These are phyloP conservation scores for Yamadazyma aaseri DNA, from an alignment of 1,139 yeast genomes.

Conservation along the genomic window DNA sequence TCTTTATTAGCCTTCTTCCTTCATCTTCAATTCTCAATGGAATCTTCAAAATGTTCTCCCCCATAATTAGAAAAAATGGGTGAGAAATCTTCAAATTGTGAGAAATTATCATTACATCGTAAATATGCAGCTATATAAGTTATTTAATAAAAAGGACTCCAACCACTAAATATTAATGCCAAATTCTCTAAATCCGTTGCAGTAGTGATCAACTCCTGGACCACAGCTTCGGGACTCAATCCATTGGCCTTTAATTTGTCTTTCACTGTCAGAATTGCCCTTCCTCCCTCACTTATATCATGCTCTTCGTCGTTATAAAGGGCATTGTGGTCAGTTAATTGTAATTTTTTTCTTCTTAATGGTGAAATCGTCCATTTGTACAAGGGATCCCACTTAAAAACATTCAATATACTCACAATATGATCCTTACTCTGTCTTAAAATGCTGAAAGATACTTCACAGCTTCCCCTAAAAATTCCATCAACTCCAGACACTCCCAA, in stretches of 20 bases:
- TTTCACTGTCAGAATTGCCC: constrained; percentile 72
- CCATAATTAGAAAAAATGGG: constrained; percentile 3
- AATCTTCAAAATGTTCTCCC: constrained; percentile 15
- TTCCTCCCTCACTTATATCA: constrained; percentile 73
- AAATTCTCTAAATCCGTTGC: constrained; percentile 70
- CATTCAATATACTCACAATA: constrained; percentile 80
- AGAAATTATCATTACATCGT: constrained; percentile 1
- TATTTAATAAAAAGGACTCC: constrained; percentile 59
- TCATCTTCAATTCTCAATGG: constrained; percentile 24
- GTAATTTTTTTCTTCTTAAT: constrained; percentile 55
- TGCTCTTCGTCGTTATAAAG: constrained; percentile 27
- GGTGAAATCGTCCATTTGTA: constrained; percentile 89
- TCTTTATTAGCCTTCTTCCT: constrained; percentile 17
- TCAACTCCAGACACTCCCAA: constrained; percentile 81
- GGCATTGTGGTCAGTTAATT: constrained; percentile 31
- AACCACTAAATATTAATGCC: constrained; percentile 78
- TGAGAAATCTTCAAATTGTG: no score
- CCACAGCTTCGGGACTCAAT: constrained; percentile 79
- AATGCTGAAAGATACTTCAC: constrained; percentile 73
- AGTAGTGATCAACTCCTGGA: constrained; percentile 74
- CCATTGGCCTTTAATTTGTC: constrained; percentile 67
- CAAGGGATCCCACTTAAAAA: constrained; percentile 87
- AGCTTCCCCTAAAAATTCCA: constrained; percentile 70
- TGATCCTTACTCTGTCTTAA: constrained; percentile 65
- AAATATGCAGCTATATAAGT: background rate